These are phyloP conservation scores for Coemansia furcata DNA, from an alignment of 192 early-diverging fungal genomes.

Conservation along the genomic window DNA sequence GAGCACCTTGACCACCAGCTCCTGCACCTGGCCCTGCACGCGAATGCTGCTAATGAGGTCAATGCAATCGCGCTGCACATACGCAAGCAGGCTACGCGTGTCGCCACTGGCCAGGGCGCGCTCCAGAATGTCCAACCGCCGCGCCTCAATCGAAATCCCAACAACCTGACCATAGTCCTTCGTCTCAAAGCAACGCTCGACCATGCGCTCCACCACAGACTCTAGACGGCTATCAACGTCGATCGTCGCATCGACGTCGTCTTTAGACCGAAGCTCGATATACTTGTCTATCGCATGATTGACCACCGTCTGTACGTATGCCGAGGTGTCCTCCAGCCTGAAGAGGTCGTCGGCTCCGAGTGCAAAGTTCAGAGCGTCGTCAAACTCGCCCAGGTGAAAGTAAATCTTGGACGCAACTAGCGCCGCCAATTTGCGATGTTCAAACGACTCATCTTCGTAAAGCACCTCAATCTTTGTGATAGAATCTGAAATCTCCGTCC, in stretches of 20 bases:
- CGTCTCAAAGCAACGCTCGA: slow-evolving; percentile 84
- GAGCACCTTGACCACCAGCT: slow-evolving; percentile 51
- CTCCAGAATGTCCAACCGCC: slow-evolving; percentile 87
- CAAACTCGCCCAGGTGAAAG: slow-evolving; percentile 94
- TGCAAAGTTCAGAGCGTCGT: slow-evolving; percentile 95
- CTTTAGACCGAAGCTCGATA: slow-evolving; percentile 67
- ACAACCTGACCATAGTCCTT: slow-evolving; percentile 81
- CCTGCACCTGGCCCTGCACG: slow-evolving; percentile 65
- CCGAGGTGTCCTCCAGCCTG: slow-evolving; percentile 73
- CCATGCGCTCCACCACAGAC: slow-evolving; percentile 93
- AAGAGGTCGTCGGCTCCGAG: slow-evolving; percentile 90
- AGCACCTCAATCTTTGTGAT: slow-evolving; percentile 81
- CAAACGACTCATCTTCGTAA: slow-evolving; percentile 87
- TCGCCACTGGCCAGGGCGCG: slow-evolving; percentile 72
- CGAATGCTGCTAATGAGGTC: slow-evolving; percentile 67
- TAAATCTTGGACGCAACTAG: slow-evolving; percentile 99
- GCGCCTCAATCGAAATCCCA: slow-evolving; percentile 93
- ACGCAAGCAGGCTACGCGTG: slow-evolving; percentile 70
- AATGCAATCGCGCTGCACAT: slow-evolving; percentile 83
- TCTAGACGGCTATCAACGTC: slow-evolving; percentile 77
- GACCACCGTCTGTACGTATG: slow-evolving; percentile 94
- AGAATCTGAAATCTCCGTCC: slow-evolving; percentile 97
- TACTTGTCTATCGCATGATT: slow-evolving; percentile 90
- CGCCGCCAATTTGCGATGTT: slow-evolving; percentile 84
- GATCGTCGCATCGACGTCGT: slow-evolving; percentile 32